Percentiles rank a stretch among this genome's conserved stretches.
These are phyloP conservation scores for Pichia kluyveri DNA, from an alignment of 805 yeast genomes.

Conservation along the genomic window DNA sequence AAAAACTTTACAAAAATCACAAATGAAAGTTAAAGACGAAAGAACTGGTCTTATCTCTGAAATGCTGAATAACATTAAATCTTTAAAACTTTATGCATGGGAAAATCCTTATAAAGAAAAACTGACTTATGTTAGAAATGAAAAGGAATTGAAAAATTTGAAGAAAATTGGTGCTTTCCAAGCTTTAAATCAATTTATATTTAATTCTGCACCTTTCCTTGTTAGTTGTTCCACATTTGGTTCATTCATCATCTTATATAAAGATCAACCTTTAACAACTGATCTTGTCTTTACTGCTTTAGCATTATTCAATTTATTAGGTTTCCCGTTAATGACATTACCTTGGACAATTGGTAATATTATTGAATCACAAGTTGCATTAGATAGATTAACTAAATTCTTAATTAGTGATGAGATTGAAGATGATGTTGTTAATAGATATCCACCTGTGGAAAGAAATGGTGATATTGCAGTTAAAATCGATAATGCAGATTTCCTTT, in stretches of 20 bases:
- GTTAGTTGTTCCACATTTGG: slow-evolving; percentile 90
- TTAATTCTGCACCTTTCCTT: slow-evolving; percentile 80
- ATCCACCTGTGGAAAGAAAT: slow-evolving; percentile 34
- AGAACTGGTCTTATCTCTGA: slow-evolving; percentile 86
- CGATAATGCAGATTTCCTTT: slow-evolving; percentile 61
- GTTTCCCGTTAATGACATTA: slow-evolving; percentile 86
- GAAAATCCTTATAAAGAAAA: slow-evolving; percentile 75
- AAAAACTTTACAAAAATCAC: slow-evolving; percentile 67
- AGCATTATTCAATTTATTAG: slow-evolving; percentile 75
- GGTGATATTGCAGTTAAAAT: slow-evolving; percentile 66
- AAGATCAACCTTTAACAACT: slow-evolving; percentile 61
- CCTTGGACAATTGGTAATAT: slow-evolving; percentile 84
- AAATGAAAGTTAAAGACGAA: slow-evolving; percentile 86
- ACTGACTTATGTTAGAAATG: slow-evolving; percentile 76
- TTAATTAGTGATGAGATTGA: slow-evolving; percentile 75
- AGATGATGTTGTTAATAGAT: slow-evolving; percentile 46
- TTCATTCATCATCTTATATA: slow-evolving; percentile 47
- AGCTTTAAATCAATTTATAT: slow-evolving; percentile 66
- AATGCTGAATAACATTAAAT: slow-evolving; percentile 83
- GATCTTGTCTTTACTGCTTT: slow-evolving; percentile 90
- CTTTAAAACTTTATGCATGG: slow-evolving; percentile 93
- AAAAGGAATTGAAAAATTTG: slow-evolving; percentile 72
- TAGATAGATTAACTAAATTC: slow-evolving; percentile 65
- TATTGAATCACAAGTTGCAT: slow-evolving; percentile 83
- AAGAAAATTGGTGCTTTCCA: slow-evolving; percentile 62